A percentile compares a stretch with the other conserved stretches of the same genome.
These are phyloP conservation scores for Penicillium frequentans DNA, from an alignment of 2,329 filamentous ascomycete species.

Conservation along the genomic window DNA sequence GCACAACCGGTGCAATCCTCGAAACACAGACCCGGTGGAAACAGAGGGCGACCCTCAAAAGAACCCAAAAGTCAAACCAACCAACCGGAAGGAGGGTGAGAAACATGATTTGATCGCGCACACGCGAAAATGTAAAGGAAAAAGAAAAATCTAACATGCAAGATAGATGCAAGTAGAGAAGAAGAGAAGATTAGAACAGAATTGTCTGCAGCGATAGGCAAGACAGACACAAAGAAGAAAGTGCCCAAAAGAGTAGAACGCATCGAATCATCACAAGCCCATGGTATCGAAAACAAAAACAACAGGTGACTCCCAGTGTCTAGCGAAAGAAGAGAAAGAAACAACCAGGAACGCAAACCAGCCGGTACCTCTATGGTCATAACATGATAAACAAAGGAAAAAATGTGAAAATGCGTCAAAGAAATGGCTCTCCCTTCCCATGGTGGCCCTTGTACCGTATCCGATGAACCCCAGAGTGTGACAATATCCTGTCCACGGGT, in stretches of 20 bases:
- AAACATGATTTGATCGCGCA: neutral
- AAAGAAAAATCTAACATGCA: conserved; percentile 1
- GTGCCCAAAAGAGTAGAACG: conserved; percentile 14
- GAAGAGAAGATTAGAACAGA: conserved; percentile 2
- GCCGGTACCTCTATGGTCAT: conserved; percentile 42
- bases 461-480: conserved; percentile 9
- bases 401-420: conserved; percentile 22
- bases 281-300: conserved; percentile 29
- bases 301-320: conserved; percentile 31
- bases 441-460: conserved; percentile 7
- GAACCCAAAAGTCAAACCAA: neutral
- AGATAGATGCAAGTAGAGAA: conserved; percentile 1
- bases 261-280: conserved; percentile 30
- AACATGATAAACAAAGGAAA: conserved; percentile 27
- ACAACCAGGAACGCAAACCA: conserved; percentile 33
- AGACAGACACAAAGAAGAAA: conserved; percentile 1
- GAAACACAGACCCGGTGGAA: conserved; percentile 17
- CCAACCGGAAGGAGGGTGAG: neutral
- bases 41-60: conserved; percentile 8
- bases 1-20: conserved; percentile 10
- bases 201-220: neutral
- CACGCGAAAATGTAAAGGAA: neutral
- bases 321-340: conserved; percentile 38
- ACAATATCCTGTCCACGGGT: conserved; percentile 3
- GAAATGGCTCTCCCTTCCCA: conserved; percentile 14